Evolutionary conservation across 768 basidiomycete genomes (phyloP).

Genomic region (Suillus subaureus): DNA sequence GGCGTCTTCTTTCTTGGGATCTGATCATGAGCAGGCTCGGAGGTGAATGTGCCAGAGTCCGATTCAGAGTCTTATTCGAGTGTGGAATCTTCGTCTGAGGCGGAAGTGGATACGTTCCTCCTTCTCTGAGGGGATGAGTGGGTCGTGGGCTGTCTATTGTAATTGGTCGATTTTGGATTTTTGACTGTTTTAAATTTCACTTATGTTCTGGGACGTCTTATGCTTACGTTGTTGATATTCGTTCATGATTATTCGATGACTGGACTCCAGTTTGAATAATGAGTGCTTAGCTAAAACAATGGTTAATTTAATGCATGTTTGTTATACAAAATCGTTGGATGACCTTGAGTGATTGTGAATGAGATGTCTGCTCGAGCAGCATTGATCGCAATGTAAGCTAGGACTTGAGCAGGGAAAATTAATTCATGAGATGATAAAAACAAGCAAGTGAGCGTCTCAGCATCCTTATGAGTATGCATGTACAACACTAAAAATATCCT

Average conservation of each 20-base stretch:
- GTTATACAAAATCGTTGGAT: not conserved
- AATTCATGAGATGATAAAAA: constrained; percentile 7
- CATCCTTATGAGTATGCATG: constrained; percentile 1
- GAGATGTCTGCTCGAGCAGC: too few species aligned
- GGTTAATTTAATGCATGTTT: not conserved
- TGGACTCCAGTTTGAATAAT: not conserved
- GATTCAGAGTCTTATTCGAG: not conserved
- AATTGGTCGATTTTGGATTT: too few species aligned
- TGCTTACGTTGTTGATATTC: not conserved
- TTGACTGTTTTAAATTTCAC: not conserved
- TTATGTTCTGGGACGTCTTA: not conserved
- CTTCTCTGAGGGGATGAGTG: constrained; percentile 19
- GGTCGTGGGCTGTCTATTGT: constrained; percentile 13
- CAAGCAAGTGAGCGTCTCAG: not conserved
- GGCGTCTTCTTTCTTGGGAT: constrained; percentile 3
- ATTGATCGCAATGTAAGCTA: too few species aligned
- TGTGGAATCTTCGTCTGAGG: not conserved
- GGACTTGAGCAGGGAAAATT: not conserved
- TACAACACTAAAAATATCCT: not conserved
- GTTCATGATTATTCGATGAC: not conserved
- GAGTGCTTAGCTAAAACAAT: not conserved
- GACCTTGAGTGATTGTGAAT: too few species aligned
- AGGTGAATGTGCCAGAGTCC: not conserved
- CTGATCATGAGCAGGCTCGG: not conserved
- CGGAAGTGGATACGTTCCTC: constrained; percentile 25